These are phyloP conservation scores for Lathyrus sativus DNA, from an alignment of 306 rosid genomes.

Conservation along the genomic window DNA sequence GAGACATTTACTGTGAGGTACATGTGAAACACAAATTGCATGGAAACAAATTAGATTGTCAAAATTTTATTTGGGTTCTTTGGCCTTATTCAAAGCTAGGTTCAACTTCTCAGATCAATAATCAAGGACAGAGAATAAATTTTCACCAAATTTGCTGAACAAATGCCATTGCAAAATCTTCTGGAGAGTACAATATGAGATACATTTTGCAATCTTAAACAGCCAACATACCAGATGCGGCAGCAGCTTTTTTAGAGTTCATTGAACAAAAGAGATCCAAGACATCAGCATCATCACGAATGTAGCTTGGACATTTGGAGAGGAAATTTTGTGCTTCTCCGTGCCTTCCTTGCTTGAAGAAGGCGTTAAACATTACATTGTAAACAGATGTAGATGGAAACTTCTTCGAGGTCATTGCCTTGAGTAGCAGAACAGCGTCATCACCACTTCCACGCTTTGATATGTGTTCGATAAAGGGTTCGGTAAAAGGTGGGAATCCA, in stretches of 20 bases:
- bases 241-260: conserved; percentile 51
- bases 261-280: conserved; percentile 63
- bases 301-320: conserved; percentile 70
- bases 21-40: conserved; percentile 30
- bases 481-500: conserved; percentile 69
- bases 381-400: conserved; percentile 62
- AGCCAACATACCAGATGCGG: conserved; percentile 48
- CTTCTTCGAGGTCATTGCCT: conserved; percentile 67
- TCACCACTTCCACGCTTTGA: conserved; percentile 72
- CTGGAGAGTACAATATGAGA: conserved; percentile 38
- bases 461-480: conserved; percentile 66
- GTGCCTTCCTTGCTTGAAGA: conserved; percentile 60
- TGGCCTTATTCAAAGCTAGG: conserved; percentile 42
- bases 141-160: conserved; percentile 45
- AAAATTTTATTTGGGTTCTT: conserved; percentile 19
- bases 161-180: conserved; percentile 41
- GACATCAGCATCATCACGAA: conserved; percentile 73
- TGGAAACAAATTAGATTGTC: not conserved
- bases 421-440: conserved; percentile 61
- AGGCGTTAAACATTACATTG: conserved; percentile 62
- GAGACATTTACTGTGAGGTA: not conserved
- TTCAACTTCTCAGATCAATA: conserved; percentile 38
- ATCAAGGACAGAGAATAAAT: conserved; percentile 38
- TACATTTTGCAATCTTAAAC: conserved; percentile 45
- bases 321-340: conserved; percentile 75